These are phyloP conservation scores for Petrea volubilis DNA, from an alignment of 257 asterid species.

Conservation along the genomic window DNA sequence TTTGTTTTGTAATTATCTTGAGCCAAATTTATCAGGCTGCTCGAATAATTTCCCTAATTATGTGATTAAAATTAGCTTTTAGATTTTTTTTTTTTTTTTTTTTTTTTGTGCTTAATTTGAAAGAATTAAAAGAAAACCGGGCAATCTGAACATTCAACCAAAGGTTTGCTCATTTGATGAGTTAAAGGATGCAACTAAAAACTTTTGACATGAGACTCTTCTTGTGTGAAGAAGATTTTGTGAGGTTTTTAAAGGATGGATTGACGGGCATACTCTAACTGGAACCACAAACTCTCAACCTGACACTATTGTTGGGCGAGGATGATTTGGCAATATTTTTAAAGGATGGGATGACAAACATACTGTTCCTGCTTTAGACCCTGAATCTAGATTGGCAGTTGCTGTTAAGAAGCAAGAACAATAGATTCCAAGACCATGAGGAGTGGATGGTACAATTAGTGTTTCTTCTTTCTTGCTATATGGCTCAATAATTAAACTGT, in stretches of 20 bases:
- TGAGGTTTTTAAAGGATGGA: conserved; percentile 34
- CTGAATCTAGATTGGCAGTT: conserved; percentile 60
- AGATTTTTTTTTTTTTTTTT: too few species aligned
- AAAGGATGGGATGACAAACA: conserved; percentile 30
- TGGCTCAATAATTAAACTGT: not conserved
- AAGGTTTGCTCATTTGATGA: conserved; percentile 55
- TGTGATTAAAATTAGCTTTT: too few species aligned
- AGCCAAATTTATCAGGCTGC: too few species aligned
- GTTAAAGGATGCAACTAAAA: conserved; percentile 55
- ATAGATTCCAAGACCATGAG: conserved; percentile 66
- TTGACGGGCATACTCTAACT: conserved; percentile 1
- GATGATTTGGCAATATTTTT: conserved; percentile 63
- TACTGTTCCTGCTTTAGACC: conserved; percentile 46
- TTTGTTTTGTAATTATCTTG: too few species aligned
- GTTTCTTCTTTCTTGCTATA: not conserved
- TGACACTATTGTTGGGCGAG: conserved; percentile 67
- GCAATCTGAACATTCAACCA: too few species aligned
- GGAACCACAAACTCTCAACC: conserved; percentile 60
- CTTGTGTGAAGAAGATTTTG: conserved; percentile 77
- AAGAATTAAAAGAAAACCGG: too few species aligned
- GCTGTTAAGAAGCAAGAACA: conserved; percentile 65
- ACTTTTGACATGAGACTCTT: conserved; percentile 60
- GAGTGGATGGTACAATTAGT: conserved; percentile 56
- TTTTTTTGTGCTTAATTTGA: too few species aligned
- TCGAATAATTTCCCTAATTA: too few species aligned